Conservation (phyloP, 768 basidiomycete genomes). For the Russula dissimulans region DNA sequence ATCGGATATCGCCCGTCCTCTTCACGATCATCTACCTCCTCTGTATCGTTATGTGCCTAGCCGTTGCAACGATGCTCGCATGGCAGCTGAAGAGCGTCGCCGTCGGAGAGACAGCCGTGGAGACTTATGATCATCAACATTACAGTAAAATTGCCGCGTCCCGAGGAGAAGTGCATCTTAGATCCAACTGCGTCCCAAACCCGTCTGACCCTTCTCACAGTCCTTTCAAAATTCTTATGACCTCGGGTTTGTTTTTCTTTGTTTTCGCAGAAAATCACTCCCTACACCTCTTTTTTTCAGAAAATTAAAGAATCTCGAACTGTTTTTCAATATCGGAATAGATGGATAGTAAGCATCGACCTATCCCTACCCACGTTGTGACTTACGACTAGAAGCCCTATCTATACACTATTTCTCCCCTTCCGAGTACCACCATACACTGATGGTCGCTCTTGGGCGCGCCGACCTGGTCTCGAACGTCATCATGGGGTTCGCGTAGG, state of each 20-base stretch:
- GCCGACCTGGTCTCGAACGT: conserved; percentile 50
- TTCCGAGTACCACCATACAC: conserved; percentile 72
- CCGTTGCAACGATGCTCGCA: conserved; percentile 59
- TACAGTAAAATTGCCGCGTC: conserved; percentile 61
- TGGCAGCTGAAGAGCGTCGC: conserved; percentile 69
- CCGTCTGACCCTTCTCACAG: conserved; percentile 28
- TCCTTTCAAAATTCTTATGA: conserved; percentile 88
- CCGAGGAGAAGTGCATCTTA: conserved; percentile 52
- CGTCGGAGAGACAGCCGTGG: conserved; percentile 80
- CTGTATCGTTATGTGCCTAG: conserved; percentile 61
- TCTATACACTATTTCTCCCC: conserved; percentile 75
- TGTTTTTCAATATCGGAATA: conserved; percentile 83
- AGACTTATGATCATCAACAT: conserved; percentile 76
- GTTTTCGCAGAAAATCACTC: not conserved
- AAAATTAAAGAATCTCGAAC: conserved; percentile 54
- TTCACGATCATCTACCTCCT: conserved; percentile 76
- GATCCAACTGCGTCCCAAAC: not conserved
- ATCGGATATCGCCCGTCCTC: conserved; percentile 51
- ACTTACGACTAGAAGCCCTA: conserved; percentile 40
- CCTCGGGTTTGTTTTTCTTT: conserved; percentile 48
- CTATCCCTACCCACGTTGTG: not conserved
- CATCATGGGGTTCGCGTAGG: conserved; percentile 58
- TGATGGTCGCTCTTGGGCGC: conserved; percentile 76
- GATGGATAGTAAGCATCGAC: conserved; percentile 63
- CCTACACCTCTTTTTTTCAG: conserved; percentile 24